Conservation (phyloP, 2,329 filamentous ascomycete species). For the Talaromyces amestolkiae region DNA sequence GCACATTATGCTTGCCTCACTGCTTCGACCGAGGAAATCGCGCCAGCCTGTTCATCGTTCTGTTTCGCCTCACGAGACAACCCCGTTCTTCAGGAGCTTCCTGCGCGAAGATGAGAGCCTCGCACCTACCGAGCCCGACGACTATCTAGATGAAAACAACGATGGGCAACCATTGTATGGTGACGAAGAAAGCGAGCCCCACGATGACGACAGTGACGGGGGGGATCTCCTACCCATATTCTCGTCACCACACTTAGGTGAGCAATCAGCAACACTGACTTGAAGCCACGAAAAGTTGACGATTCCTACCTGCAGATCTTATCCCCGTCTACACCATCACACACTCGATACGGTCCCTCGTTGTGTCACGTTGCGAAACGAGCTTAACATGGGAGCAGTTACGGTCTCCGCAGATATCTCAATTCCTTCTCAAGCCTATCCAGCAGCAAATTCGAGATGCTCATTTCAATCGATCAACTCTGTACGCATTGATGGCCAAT, state of each 20-base stretch:
- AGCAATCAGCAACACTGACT: slow-evolving; percentile 18
- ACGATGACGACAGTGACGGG: slow-evolving; percentile 45
- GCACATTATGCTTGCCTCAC: slow-evolving; percentile 31
- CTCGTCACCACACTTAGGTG: slow-evolving; percentile 74
- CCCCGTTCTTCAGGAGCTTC: slow-evolving; percentile 21
- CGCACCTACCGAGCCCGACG: slow-evolving; percentile 22
- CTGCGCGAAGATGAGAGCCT: slow-evolving; percentile 17
- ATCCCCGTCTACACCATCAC: slow-evolving; percentile 88
- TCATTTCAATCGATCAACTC: slow-evolving; percentile 79
- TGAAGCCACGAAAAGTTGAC: background rate
- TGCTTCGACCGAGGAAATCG: slow-evolving; percentile 32
- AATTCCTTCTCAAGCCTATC: slow-evolving; percentile 93
- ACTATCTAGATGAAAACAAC: slow-evolving; percentile 36
- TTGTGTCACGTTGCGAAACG: slow-evolving; percentile 83
- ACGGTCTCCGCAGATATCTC: slow-evolving; percentile 90
- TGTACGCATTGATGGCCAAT: slow-evolving; percentile 91
- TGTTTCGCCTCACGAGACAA: slow-evolving; percentile 27
- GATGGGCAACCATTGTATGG: slow-evolving; percentile 37
- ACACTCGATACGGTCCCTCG: slow-evolving; percentile 80
- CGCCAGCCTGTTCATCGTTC: slow-evolving; percentile 26
- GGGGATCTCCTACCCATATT: slow-evolving; percentile 71
- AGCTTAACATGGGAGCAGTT: slow-evolving; percentile 93
- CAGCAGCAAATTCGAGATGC: slow-evolving; percentile 80
- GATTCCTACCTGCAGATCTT: slow-evolving; percentile 56
- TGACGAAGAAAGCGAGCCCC: slow-evolving; percentile 34